Conservation (phyloP, 1,284 basidiomycete species). For the Fomitopsis betulina region DNA sequence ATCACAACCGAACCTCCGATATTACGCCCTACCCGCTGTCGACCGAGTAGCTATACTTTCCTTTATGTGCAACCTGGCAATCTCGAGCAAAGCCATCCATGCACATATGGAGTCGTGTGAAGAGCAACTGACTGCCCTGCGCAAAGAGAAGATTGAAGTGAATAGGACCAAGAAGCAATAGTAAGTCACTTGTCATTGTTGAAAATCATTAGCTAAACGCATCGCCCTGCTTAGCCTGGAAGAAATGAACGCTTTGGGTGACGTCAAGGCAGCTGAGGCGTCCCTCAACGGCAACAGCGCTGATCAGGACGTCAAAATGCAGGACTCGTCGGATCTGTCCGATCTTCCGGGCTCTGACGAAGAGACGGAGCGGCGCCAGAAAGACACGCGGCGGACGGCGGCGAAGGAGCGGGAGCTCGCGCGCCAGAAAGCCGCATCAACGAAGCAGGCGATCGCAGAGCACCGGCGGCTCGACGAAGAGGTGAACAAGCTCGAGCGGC, state of each 20-base stretch:
- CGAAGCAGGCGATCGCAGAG: slow-evolving; percentile 69
- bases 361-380: slow-evolving; percentile 43
- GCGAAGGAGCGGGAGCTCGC: slow-evolving; percentile 76
- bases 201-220: slow-evolving; percentile 6
- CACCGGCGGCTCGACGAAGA: slow-evolving; percentile 85
- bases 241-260: slow-evolving; percentile 67
- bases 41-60: slow-evolving; percentile 85
- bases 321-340: slow-evolving; percentile 67
- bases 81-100: slow-evolving; percentile 87
- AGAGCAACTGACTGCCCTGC: slow-evolving; percentile 81
- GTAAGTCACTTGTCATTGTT: slow-evolving; percentile 51
- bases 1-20: slow-evolving; percentile 63
- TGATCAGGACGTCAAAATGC: slow-evolving; percentile 54
- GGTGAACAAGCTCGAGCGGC: slow-evolving; percentile 71
- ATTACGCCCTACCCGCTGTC: slow-evolving; percentile 65
- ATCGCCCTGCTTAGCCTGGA: slow-evolving; percentile 48
- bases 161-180: slow-evolving; percentile 79
- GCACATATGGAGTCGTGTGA: slow-evolving; percentile 89
- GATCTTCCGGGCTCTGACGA: slow-evolving; percentile 46
- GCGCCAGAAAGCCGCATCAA: slow-evolving; percentile 66
- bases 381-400: slow-evolving; percentile 34
- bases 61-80: slow-evolving; percentile 87
- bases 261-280: slow-evolving; percentile 46
- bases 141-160: slow-evolving; percentile 95
- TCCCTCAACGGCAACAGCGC: slow-evolving; percentile 22